Conservation (phyloP, 2,329 filamentous ascomycete species). For the Phialophora verrucosa region DNA sequence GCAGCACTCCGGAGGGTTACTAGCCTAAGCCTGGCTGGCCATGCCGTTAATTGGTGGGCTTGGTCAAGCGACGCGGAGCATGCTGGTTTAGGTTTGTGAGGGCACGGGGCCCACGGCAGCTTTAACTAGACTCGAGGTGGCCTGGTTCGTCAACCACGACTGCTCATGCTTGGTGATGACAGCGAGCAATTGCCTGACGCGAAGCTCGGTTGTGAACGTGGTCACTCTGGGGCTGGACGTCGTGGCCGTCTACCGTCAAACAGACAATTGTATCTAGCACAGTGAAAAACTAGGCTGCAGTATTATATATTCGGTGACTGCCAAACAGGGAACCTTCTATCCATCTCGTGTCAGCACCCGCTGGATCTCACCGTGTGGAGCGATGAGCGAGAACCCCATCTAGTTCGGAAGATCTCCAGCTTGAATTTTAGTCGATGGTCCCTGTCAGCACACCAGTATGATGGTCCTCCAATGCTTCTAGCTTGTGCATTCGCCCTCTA, state of each 20-base stretch:
- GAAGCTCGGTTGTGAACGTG: background rate
- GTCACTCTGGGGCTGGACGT: background rate
- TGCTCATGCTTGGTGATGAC: background rate
- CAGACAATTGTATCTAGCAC: background rate
- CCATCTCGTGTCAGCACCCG: background rate
- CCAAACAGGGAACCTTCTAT: background rate
- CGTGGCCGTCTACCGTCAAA: background rate
- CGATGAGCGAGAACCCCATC: background rate
- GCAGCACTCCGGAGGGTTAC: background rate
- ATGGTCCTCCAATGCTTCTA: constrained; percentile 4
- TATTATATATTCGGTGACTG: background rate
- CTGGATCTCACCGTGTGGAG: constrained; percentile 4
- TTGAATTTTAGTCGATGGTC: background rate
- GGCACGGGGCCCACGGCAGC: background rate
- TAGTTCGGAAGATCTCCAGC: background rate
- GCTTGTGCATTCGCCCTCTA: constrained; percentile 17
- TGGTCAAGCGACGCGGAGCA: background rate
- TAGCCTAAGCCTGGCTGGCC: background rate
- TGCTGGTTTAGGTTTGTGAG: background rate
- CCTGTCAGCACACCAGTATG: background rate
- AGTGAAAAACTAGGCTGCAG: background rate
- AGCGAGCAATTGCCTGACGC: background rate
- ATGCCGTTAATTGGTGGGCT: background rate
- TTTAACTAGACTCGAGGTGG: background rate
- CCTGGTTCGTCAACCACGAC: background rate